Conservation (phyloP, 371 early-diverging fungal genomes). For the Choanephora cucurbitarum region DNA sequence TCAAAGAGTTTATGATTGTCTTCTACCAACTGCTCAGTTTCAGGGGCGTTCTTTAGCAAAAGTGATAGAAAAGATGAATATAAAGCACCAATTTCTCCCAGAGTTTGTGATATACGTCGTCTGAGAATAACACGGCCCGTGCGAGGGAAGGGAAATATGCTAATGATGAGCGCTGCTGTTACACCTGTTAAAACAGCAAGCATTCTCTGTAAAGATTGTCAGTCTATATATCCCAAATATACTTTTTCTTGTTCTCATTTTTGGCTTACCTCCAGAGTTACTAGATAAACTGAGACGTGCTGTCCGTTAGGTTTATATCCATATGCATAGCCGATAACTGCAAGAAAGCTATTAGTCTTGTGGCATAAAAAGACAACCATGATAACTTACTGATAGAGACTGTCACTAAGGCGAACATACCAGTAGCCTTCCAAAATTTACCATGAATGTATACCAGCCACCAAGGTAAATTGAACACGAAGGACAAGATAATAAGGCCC, state of each 20-base stretch:
- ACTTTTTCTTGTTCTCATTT: not conserved
- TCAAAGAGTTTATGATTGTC: constrained; percentile 41
- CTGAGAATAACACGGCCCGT: constrained; percentile 50
- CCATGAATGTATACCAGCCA: constrained; percentile 43
- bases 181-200: constrained; percentile 41
- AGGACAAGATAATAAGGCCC: constrained; percentile 34
- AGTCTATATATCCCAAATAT: not conserved
- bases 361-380: not conserved
- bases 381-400: constrained; percentile 43
- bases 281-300: constrained; percentile 28
- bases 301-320: constrained; percentile 15
- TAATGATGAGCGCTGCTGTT: constrained; percentile 37
- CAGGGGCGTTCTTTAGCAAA: constrained; percentile 29
- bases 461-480: constrained; percentile 45
- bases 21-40: constrained; percentile 7
- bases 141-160: constrained; percentile 39
- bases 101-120: constrained; percentile 38
- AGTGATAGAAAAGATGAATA: constrained; percentile 47
- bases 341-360: not conserved
- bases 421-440: constrained; percentile 50
- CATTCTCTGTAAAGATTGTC: constrained; percentile 22
- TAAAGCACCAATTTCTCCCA: constrained; percentile 38
- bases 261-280: constrained; percentile 36
- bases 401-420: constrained; percentile 46
- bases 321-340: constrained; percentile 48